These are phyloP conservation scores for Hydnum rufescens DNA, from an alignment of 768 basidiomycete species.

Conservation along the genomic window DNA sequence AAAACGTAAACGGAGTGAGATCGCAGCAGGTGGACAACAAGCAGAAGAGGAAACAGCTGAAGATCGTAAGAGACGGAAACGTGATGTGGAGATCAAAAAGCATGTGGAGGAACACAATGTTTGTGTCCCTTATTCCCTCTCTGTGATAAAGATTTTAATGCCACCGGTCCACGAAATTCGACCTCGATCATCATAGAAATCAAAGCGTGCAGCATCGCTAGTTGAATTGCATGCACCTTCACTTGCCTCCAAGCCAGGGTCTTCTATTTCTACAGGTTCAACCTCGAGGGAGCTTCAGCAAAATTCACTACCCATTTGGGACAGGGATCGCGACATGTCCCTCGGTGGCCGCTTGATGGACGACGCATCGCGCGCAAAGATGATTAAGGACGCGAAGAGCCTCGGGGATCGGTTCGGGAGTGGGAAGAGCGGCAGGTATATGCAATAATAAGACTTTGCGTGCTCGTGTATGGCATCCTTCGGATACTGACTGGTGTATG, in stretches of 20 bases:
- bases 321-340: conserved; percentile 78
- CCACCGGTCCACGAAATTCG: not conserved
- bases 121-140: conserved; percentile 14
- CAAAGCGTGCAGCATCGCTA: not conserved
- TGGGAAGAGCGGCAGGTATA: conserved; percentile 19
- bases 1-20: conserved; percentile 55
- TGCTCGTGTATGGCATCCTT: not conserved
- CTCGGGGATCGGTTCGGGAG: conserved; percentile 68
- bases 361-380: conserved; percentile 54
- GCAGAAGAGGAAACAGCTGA: conserved; percentile 21
- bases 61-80: conserved; percentile 34
- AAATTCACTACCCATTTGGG: conserved; percentile 64
- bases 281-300: conserved; percentile 24
- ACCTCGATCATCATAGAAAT: not conserved
- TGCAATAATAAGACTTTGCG: not conserved
- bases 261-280: not conserved
- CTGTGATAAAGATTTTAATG: not conserved
- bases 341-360: conserved; percentile 79
- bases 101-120: conserved; percentile 72
- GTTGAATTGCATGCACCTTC: not conserved
- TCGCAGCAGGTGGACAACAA: conserved; percentile 18
- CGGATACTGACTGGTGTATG: too few species aligned
- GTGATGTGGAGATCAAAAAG: conserved; percentile 47
- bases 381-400: conserved; percentile 63
- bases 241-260: too few species aligned